Percentiles rank a stretch among this genome's conserved stretches.
phyloP scores from a whole-genome alignment of 2,329 filamentous ascomycete species.

The Ophiostoma novo-ulmi region DNA sequence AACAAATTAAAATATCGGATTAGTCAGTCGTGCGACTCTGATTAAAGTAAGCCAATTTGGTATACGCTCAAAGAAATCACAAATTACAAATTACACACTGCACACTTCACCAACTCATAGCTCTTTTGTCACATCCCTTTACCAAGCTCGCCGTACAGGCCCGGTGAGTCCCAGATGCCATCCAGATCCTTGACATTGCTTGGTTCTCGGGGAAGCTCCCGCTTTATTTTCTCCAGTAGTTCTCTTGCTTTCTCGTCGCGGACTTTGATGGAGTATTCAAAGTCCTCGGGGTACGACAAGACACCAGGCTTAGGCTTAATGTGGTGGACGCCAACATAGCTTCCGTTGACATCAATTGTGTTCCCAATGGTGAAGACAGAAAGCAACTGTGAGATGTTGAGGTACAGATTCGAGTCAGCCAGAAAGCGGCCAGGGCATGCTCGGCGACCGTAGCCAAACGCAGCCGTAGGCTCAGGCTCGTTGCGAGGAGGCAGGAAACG shows the following conservation, averaged over 20 bases:
- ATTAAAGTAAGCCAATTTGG: no score
- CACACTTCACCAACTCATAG: background rate
- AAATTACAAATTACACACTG: no score
- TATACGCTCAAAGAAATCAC: no score
- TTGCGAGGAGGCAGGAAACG: background rate
- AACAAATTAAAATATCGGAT: no score
- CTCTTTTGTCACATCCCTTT: background rate
- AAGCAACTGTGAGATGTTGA: background rate
- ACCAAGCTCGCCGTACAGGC: background rate
- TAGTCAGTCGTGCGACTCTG: no score
- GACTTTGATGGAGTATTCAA: background rate
- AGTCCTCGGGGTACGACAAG: background rate
- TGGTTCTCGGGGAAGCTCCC: background rate
- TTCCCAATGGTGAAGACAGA: background rate
- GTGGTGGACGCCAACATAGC: background rate
- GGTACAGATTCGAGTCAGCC: background rate
- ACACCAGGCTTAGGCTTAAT: background rate
- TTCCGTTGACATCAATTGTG: background rate
- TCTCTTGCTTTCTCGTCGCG: background rate
- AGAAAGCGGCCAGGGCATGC: background rate
- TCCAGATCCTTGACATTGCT: constrained; percentile 4
- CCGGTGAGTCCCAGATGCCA: background rate
- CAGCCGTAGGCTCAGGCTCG: background rate
- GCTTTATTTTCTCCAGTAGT: background rate
- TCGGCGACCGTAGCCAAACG: background rate